Conservation (phyloP, 1,284 basidiomycete genomes). For the Apiotrichum domesticum region DNA sequence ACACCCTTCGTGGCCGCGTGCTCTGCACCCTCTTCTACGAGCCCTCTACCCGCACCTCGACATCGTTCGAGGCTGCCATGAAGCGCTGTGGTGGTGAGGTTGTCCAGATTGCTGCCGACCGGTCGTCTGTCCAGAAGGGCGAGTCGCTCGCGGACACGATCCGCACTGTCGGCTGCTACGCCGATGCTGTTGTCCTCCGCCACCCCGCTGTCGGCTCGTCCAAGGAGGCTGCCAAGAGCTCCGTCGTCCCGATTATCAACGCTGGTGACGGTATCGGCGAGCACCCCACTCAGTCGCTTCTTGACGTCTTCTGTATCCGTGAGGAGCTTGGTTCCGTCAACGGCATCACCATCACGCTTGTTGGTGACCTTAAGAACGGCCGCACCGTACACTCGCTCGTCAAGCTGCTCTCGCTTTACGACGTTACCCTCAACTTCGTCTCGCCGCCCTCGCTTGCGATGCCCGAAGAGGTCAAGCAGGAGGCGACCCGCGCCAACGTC, state of each 20-base stretch:
- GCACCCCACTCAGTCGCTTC: constrained; percentile 91
- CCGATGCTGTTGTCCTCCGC: constrained; percentile 88
- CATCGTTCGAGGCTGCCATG: constrained; percentile 99
- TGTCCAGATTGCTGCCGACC: constrained; percentile 71
- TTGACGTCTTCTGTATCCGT: constrained; percentile 96
- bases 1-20: constrained; percentile 85
- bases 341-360: constrained; percentile 84
- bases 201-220: constrained; percentile 91
- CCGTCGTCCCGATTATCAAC: constrained; percentile 91
- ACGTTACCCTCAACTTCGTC: constrained; percentile 91
- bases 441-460: constrained; percentile 84
- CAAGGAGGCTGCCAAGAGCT: constrained; percentile 85
- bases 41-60: constrained; percentile 89
- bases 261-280: constrained; percentile 97
- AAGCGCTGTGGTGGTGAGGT: constrained; percentile 95
- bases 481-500: constrained; percentile 75
- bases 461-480: constrained; percentile 79
- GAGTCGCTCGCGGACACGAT: constrained; percentile 92
- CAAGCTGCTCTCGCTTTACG: constrained; percentile 82
- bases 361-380: constrained; percentile 97
- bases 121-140: constrained; percentile 88
- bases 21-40: constrained; percentile 98
- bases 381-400: constrained; percentile 96
- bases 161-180: constrained; percentile 91
- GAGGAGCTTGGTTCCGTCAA: constrained; percentile 97